These are phyloP conservation scores for Porcisia hertigi DNA, from an alignment of 208 protist species.

Conservation along the genomic window DNA sequence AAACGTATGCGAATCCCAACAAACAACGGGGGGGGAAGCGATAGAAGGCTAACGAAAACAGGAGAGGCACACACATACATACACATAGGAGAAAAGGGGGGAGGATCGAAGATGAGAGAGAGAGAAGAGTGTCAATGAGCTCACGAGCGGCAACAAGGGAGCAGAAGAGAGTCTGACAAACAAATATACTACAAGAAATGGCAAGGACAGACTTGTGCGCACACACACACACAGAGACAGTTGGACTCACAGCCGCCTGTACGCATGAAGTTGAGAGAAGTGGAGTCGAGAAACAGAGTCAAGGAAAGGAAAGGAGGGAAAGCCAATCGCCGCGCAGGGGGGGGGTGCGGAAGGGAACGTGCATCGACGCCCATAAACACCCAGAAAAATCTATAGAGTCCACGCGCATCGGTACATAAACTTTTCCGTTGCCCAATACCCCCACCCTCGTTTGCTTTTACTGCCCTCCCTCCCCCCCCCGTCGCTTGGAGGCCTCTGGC, in stretches of 20 bases:
- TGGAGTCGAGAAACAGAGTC: not conserved
- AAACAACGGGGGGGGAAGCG: not conserved
- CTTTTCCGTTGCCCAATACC: not conserved
- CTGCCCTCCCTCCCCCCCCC: not conserved
- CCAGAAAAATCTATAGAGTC: not conserved
- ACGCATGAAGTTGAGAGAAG: not conserved
- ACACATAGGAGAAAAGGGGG: not conserved
- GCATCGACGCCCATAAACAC: not conserved
- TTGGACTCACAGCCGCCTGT: not conserved
- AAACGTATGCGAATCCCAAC: not conserved
- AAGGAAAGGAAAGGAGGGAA: not conserved
- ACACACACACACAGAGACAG: not conserved
- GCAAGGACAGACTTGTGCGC: not conserved
- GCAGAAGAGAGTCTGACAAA: not conserved
- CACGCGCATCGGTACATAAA: not conserved
- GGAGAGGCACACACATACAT: not conserved
- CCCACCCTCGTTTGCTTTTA: not conserved
- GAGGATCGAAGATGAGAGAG: too few species aligned
- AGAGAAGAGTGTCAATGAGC: not conserved
- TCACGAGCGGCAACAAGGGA: not conserved
- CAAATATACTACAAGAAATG: not conserved
- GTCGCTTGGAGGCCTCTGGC: not conserved
- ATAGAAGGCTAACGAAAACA: not conserved
- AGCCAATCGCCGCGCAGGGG: not conserved
- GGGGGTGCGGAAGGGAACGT: not conserved